phyloP scores from a whole-genome alignment of 495 filamentous ascomycete genomes.

The Talaromyces trachyspermus region DNA sequence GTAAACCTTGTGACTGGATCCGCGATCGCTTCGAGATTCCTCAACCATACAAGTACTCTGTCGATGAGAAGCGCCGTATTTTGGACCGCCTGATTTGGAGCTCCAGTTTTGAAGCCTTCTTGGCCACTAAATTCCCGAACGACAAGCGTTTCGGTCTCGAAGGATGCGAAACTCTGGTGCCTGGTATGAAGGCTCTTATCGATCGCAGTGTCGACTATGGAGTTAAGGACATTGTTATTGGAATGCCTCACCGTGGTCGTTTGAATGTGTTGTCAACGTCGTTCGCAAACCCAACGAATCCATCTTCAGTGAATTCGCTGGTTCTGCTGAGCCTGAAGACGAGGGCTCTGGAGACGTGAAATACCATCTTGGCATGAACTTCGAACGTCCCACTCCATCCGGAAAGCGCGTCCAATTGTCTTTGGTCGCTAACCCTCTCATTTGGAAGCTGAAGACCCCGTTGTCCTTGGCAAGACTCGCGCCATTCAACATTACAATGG shows the following conservation, averaged over 20 bases:
- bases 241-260: slow-evolving; percentile 98
- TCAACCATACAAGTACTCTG: slow-evolving; percentile 86
- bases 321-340: slow-evolving; percentile 78
- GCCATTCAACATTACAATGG: slow-evolving; percentile 99
- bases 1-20: slow-evolving; percentile 97
- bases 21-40: slow-evolving; percentile 90
- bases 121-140: slow-evolving; percentile 96
- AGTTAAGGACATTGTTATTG: slow-evolving; percentile 97
- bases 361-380: slow-evolving; percentile 99
- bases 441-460: slow-evolving; percentile 96
- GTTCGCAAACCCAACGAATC: slow-evolving; percentile 98
- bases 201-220: slow-evolving; percentile 97
- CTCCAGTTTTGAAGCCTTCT: slow-evolving; percentile 90
- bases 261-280: slow-evolving; percentile 96
- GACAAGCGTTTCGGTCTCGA: slow-evolving; percentile 99
- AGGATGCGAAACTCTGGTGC: slow-evolving; percentile 91
- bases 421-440: slow-evolving; percentile 98
- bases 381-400: slow-evolving; percentile 95
- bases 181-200: slow-evolving; percentile 98
- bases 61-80: slow-evolving; percentile 95
- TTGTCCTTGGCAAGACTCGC: slow-evolving; percentile 93
- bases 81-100: slow-evolving; percentile 97
- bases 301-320: slow-evolving; percentile 97
- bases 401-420: slow-evolving; percentile 98
- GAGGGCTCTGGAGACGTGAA: slow-evolving; percentile 99